Evolutionary conservation across 768 basidiomycete species (phyloP).

Genomic region (Termitomyces sp.): DNA sequence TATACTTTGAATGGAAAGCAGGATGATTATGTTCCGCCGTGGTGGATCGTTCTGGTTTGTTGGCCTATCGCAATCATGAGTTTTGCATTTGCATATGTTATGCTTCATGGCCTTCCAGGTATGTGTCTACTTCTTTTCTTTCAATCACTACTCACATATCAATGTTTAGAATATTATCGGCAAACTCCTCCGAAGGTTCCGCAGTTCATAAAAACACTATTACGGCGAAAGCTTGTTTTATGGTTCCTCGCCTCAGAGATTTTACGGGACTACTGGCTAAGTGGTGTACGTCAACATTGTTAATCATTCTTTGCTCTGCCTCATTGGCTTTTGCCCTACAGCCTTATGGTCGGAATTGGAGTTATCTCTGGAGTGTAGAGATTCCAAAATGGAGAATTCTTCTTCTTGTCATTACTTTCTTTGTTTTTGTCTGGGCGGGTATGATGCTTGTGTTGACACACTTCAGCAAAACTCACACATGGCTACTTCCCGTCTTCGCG

Average conservation of each 20-base stretch:
- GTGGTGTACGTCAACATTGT: constrained; percentile 54
- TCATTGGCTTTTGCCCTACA: constrained; percentile 24
- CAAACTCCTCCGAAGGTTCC: constrained; percentile 95
- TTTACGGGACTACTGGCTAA: constrained; percentile 90
- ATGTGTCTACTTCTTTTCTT: constrained; percentile 15
- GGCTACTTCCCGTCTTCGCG: constrained; percentile 92
- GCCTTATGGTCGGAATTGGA: constrained; percentile 94
- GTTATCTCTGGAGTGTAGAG: constrained; percentile 84
- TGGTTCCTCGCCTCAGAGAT: constrained; percentile 95
- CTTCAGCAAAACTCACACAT: constrained; percentile 92
- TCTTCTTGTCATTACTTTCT: constrained; percentile 78
- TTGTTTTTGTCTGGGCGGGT: constrained; percentile 81
- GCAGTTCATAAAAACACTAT: constrained; percentile 84
- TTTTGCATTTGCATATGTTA: constrained; percentile 75
- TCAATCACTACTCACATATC: constrained; percentile 9
- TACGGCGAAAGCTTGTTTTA: constrained; percentile 86
- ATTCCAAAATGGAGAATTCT: constrained; percentile 84
- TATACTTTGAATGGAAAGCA: constrained; percentile 61
- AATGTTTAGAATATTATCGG: constrained; percentile 69
- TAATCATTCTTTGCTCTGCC: constrained; percentile 3
- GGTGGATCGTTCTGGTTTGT: constrained; percentile 78
- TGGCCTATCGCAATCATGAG: constrained; percentile 82
- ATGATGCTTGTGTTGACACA: constrained; percentile 74
- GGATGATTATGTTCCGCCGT: constrained; percentile 60
- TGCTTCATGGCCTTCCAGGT: constrained; percentile 88